Evolutionary conservation across 345 rosid species (phyloP).

Genomic region (Syzygium grande): DNA sequence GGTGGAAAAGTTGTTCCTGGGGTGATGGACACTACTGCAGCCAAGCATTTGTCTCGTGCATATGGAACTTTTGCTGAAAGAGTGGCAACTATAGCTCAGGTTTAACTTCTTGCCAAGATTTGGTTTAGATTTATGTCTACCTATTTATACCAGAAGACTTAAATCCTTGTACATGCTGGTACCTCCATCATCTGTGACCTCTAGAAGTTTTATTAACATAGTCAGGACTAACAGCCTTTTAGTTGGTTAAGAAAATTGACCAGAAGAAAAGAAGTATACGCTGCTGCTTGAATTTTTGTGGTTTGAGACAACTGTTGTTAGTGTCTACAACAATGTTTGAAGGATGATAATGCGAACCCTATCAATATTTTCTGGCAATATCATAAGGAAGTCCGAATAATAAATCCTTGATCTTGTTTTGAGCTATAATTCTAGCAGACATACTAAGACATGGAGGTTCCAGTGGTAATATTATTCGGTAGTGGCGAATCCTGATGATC

Average conservation of each 20-base stretch:
- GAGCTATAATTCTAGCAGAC: background rate
- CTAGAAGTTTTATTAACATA: background rate
- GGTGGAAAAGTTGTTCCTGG: slow-evolving; percentile 84
- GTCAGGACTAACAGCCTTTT: background rate
- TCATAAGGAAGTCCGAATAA: background rate
- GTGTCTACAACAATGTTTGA: background rate
- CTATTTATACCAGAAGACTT: background rate
- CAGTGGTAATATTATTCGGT: background rate
- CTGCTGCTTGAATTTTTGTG: background rate
- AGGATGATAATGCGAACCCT: background rate
- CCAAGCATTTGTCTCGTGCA: slow-evolving; percentile 91
- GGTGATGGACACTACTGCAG: slow-evolving; percentile 76
- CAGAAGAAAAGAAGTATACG: background rate
- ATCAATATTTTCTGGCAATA: background rate
- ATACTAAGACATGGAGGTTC: background rate
- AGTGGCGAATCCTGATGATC: background rate
- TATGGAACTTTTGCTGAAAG: slow-evolving; percentile 80
- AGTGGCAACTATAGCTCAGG: slow-evolving; percentile 95
- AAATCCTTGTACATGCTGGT: background rate
- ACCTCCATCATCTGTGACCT: background rate
- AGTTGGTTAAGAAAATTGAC: background rate
- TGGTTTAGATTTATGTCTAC: background rate
- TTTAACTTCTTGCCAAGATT: slow-evolving; percentile 1
- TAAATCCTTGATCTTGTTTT: background rate
- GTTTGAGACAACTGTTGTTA: background rate